Conservation (phyloP, 1,284 basidiomycete species). For the Cutaneotrichosporon daszewskae region DNA sequence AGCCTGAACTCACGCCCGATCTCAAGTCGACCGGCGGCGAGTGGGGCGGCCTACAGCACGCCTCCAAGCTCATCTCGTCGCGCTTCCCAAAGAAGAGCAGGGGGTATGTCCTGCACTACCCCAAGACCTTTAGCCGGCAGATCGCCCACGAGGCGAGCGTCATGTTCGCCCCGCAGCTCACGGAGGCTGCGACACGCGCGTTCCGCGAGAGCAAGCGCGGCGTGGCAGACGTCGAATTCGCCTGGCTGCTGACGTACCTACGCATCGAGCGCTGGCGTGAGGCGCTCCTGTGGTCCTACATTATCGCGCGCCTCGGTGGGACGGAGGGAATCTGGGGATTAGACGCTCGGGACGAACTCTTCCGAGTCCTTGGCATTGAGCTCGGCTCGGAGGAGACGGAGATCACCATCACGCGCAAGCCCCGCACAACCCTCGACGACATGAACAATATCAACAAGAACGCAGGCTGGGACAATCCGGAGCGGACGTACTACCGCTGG, state of each 20-base stretch:
- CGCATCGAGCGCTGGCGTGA: constrained; percentile 43
- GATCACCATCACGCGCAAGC: constrained; percentile 6
- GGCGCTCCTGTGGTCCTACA: constrained; percentile 36
- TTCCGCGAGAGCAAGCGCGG: constrained; percentile 35
- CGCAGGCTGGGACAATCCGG: constrained; percentile 26
- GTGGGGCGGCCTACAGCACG: constrained; percentile 40
- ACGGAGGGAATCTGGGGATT: constrained; percentile 26
- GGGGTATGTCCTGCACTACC: constrained; percentile 38
- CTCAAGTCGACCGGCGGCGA: constrained; percentile 30
- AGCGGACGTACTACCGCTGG: constrained; percentile 18
- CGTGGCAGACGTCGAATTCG: constrained; percentile 35
- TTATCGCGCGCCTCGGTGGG: constrained; percentile 34
- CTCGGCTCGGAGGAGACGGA: constrained; percentile 10
- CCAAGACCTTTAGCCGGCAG: constrained; percentile 26
- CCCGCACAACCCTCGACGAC: constrained; percentile 26
- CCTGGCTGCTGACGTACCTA: constrained; percentile 32
- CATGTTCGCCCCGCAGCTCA: constrained; percentile 31
- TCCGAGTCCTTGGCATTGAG: constrained; percentile 16
- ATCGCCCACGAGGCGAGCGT: constrained; percentile 33
- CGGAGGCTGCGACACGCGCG: constrained; percentile 23
- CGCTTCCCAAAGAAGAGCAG: constrained; percentile 28
- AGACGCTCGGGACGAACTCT: constrained; percentile 22
- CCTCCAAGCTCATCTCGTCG: constrained; percentile 24
- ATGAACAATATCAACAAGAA: constrained; percentile 15
- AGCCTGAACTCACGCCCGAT: constrained; percentile 14